Base-by-base conservation (phyloP, 179 eudicot species). In the Patellifolia procumbens region DNA sequence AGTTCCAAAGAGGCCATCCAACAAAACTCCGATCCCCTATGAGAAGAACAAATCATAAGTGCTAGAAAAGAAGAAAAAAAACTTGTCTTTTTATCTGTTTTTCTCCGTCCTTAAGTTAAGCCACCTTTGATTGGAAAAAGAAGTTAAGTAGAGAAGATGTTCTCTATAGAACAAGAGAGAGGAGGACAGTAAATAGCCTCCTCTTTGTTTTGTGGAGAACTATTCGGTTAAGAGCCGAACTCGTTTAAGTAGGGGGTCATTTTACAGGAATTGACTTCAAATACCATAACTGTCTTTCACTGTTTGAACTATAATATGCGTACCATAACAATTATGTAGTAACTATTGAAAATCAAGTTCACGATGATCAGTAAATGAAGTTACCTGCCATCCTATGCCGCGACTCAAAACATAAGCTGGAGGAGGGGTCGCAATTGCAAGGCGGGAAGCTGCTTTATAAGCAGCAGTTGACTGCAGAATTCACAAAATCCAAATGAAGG, bases 361-460 rank as follows among this genome's bases (percentile, higher is more conserved):
- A 66, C 15, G 45, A 69, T 74, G 32, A 22, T 28, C 32, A 4
- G 28, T 15, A 1, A 49, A 49, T 20, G 17, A 58, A 10, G 12
- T 81, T 78, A 95, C 99, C 97, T 95, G 99, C 99, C 99, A 95
- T 68, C 99, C 99, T 72, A 95, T 95, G 62, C 99, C 99, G 26
- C 99, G 89, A 78, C 99, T 96, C 79, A 96, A 83, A 65, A 96
- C 99, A 83, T 93, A 96, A 48, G 99, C 99, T 67, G 99, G 99
- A 74, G 98, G 99, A 39, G 98, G 99, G 46, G 99, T 96, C 53
- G 99, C 99, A 77, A 96, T 96, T 9, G 99, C 99, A 67, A 96
- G 89, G 84, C 99, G 89, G 70, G 99, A 93, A 71, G 99, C 99
- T 75, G 99, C 99, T 80, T 90, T 90, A 67, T 93, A 96, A 60